A percentile compares a stretch with the other conserved stretches of the same genome.
These are phyloP conservation scores for Hymenoscyphus albidus DNA, from an alignment of 2,329 filamentous ascomycete species.

Conservation along the genomic window DNA sequence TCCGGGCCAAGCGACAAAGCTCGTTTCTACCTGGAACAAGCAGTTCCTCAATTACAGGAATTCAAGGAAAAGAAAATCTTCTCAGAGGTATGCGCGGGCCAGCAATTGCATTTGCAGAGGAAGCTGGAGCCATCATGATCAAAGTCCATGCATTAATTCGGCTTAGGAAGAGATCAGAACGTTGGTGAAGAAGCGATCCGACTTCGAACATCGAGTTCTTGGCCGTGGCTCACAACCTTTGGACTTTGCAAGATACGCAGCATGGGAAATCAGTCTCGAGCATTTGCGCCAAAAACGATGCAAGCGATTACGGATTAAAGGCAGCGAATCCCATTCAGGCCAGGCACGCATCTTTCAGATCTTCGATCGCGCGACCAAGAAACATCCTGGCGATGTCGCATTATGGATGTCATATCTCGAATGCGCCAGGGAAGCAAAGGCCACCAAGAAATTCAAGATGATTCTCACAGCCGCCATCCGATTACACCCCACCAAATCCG, in stretches of 20 bases:
- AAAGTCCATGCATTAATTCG: neutral
- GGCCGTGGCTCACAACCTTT: constrained; percentile 70
- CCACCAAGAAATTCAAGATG: constrained; percentile 61
- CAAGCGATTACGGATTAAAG: constrained; percentile 72
- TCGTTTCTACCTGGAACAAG: constrained; percentile 88
- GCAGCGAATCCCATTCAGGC: constrained; percentile 61
- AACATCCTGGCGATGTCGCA: constrained; percentile 74
- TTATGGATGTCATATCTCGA: constrained; percentile 90
- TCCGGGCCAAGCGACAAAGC: constrained; percentile 87
- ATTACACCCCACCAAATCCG: constrained; percentile 77
- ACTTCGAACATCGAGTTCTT: constrained; percentile 89
- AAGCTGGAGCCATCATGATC: neutral
- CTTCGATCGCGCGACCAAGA: constrained; percentile 78
- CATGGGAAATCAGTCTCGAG: constrained; percentile 68
- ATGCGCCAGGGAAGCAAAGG: constrained; percentile 68
- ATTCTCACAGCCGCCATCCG: constrained; percentile 68
- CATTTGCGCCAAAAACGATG: constrained; percentile 77
- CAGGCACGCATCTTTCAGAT: constrained; percentile 85
- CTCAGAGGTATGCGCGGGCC: constrained; percentile 53
- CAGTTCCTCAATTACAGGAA: constrained; percentile 86
- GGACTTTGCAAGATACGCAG: constrained; percentile 82
- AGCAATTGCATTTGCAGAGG: neutral
- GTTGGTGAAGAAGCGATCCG: constrained; percentile 84
- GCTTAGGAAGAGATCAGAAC: constrained; percentile 78
- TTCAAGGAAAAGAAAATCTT: constrained; percentile 93